A percentile compares a stretch with the other conserved stretches of the same genome.
Conservation (phyloP, 805 yeast species). For the Yarrowia sp. region DNA sequence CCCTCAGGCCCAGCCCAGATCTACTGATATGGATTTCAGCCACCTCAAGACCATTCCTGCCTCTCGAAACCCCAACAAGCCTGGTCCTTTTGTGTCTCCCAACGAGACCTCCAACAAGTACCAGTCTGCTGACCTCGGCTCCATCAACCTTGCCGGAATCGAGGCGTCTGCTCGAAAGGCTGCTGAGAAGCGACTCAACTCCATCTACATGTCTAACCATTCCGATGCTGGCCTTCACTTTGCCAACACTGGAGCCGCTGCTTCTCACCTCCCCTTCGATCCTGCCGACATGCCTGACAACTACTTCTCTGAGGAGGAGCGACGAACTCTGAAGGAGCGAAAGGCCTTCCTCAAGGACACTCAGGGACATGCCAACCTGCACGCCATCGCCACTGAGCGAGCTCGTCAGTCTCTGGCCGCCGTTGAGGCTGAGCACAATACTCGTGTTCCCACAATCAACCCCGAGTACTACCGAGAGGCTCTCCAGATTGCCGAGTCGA, state of each 20-base stretch:
- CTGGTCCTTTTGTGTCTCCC: slow-evolving; percentile 38
- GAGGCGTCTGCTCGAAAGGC: slow-evolving; percentile 48
- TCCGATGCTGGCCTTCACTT: slow-evolving; percentile 41
- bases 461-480: slow-evolving; percentile 75
- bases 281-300: slow-evolving; percentile 29
- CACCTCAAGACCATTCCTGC: slow-evolving; percentile 25
- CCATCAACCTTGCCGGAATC: slow-evolving; percentile 42
- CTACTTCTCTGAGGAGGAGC: slow-evolving; percentile 39
- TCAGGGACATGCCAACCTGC: slow-evolving; percentile 51
- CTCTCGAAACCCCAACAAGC: slow-evolving; percentile 36
- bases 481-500: slow-evolving; percentile 74
- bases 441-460: slow-evolving; percentile 54
- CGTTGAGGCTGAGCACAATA: slow-evolving; percentile 54
- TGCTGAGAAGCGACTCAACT: slow-evolving; percentile 47
- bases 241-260: slow-evolving; percentile 43
- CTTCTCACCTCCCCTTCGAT: slow-evolving; percentile 40
- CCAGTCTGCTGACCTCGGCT: slow-evolving; percentile 36
- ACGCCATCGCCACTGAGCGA: slow-evolving; percentile 60
- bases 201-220: slow-evolving; percentile 43
- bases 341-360: slow-evolving; percentile 41
- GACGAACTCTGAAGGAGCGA: slow-evolving; percentile 44
- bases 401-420: slow-evolving; percentile 54
- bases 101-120: slow-evolving; percentile 31
- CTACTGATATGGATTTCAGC: slow-evolving; percentile 28
- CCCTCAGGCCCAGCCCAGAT: slow-evolving; percentile 36